Evolutionary conservation across 2,329 filamentous ascomycete species (phyloP), one percentile per base, ranked within the genome.

Genomic region (Neonectria magnoliae): DNA sequence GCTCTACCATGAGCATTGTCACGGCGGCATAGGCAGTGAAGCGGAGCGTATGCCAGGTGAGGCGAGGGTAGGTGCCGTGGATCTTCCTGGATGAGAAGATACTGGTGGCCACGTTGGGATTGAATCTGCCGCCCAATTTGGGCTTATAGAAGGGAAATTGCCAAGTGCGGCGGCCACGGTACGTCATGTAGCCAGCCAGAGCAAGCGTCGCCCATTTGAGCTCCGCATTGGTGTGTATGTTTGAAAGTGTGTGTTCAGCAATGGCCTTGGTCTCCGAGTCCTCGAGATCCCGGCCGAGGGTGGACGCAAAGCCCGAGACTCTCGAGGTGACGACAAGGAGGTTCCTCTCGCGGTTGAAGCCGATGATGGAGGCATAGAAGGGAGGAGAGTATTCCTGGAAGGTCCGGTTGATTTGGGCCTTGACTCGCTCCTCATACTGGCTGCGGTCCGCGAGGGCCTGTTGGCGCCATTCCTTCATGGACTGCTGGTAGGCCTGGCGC

Each of bases 261-360:
- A 82, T 68, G 27, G 76, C 78, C 42, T 75, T 75, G 11, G 77
- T 75, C 67, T 82, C 79, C n/a, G 69, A 63, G 55, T 81, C 78
- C 41, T 73, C 76, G 14, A 81, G 71, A 8, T 73, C 70, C 11
- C 78, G 74, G 41, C 75, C 69, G 27, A 73, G 73, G 9, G 71
- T 73, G 16, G 74, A 68, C 16, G 76, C 74, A 20, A 79, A 67
- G 1, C 73, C 73, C 4, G 75, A 66, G 16, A 77, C 70, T 3
- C 73, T 70, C 1, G 68, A 68, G 33, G 75, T 76, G 6, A 76
- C 72, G 20, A 77, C 63, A 0, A 70, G 65, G n/a, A 78, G 70
- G 42, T 74, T 78, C 60, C 69, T 64, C 11, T 71, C 64, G 31
- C 71, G 72, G 16, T 68, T 68, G 56, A 69, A 74, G 13, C 78